Percentiles rank a stretch among this genome's conserved stretches.
Conservation (phyloP, 768 basidiomycete species). For the Pleurotus citrinopileatus region DNA sequence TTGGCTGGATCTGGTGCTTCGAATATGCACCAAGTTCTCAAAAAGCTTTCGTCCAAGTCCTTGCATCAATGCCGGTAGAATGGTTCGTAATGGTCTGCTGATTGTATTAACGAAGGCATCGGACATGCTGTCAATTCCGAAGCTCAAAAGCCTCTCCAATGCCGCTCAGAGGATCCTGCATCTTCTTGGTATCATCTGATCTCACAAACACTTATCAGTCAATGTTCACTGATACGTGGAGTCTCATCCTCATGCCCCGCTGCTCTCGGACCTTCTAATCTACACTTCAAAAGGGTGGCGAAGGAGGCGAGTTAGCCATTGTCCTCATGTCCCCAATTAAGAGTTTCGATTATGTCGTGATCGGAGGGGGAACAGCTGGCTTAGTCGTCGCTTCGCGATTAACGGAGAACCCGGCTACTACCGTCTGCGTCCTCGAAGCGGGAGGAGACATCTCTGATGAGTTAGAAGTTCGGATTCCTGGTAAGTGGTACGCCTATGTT, state of each 20-base stretch:
- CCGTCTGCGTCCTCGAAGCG: constrained; percentile 9
- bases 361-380: constrained; percentile 38
- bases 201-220: not conserved
- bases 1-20: too few species aligned
- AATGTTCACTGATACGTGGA: not conserved
- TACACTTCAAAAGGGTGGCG: not conserved
- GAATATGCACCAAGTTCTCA: too few species aligned
- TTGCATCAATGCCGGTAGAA: too few species aligned
- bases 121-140: too few species aligned
- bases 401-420: not conserved
- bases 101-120: too few species aligned
- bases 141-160: too few species aligned
- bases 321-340: constrained; percentile 9
- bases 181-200: too few species aligned
- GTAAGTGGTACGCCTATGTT: not conserved
- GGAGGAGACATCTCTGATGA: constrained; percentile 2
- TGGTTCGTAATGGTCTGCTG: too few species aligned
- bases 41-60: too few species aligned
- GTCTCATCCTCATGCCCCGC: not conserved
- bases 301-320: not conserved
- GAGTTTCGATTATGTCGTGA: constrained; percentile 41
- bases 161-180: too few species aligned
- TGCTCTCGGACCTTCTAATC: not conserved
- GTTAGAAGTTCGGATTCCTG: not conserved
- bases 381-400: constrained; percentile 8